phyloP scores from a whole-genome alignment of 1,284 basidiomycete genomes.

The Cryptococcus sp. region DNA sequence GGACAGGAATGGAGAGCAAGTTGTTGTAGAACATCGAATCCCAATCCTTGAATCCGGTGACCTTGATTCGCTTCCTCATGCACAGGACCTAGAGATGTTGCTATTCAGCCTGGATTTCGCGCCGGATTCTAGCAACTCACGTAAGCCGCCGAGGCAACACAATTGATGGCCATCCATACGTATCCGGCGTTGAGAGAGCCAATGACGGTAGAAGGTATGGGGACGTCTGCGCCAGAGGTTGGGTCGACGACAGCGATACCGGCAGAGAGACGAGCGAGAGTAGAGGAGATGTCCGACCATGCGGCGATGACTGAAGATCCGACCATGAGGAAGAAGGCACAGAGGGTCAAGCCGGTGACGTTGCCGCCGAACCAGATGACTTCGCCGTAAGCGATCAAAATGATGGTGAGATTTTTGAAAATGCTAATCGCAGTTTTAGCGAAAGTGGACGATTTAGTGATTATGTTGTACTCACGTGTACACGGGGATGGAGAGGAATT shows the following conservation, averaged over 20 bases:
- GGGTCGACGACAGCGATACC: constrained; percentile 45
- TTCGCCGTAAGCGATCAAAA: constrained; percentile 97
- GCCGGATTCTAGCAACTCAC: constrained; percentile 59
- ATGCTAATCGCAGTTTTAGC: constrained; percentile 57
- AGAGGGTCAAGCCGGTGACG: constrained; percentile 82
- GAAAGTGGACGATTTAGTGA: constrained; percentile 55
- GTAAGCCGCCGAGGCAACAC: constrained; percentile 86
- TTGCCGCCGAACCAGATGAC: constrained; percentile 96
- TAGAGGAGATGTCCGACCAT: constrained; percentile 75
- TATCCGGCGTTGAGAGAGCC: constrained; percentile 80
- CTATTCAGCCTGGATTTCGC: neutral
- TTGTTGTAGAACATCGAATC: constrained; percentile 99
- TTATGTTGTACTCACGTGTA: constrained; percentile 62
- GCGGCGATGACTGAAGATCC: constrained; percentile 93
- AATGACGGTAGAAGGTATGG: constrained; percentile 33
- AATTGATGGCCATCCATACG: constrained; percentile 96
- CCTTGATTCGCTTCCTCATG: constrained; percentile 97
- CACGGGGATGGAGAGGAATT: constrained; percentile 89
- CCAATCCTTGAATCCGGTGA: constrained; percentile 98
- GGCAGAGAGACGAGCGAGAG: constrained; percentile 40
- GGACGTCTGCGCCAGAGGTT: constrained; percentile 46
- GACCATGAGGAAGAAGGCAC: constrained; percentile 94
- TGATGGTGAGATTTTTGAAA: constrained; percentile 99
- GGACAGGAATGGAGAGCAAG: constrained; percentile 87
- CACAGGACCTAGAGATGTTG: constrained; percentile 68